A percentile compares a stretch with the other conserved stretches of the same genome.
Evolutionary conservation across 1,284 basidiomycete species (phyloP).

Genomic region (Cystobasidiaceae sp.): DNA sequence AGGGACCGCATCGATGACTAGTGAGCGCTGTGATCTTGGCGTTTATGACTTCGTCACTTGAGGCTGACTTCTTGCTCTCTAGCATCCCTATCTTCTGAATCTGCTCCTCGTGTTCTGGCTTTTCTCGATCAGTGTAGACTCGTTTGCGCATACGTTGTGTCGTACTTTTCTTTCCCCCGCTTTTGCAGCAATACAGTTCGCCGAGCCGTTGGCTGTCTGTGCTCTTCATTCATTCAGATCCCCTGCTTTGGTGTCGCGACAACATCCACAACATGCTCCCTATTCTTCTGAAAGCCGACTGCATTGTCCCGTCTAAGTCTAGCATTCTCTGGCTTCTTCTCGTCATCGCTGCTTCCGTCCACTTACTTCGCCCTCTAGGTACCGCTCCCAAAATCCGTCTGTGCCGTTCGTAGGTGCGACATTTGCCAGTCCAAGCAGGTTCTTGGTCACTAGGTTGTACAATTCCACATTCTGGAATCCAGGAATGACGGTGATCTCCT

Average conservation of each 20-base stretch:
- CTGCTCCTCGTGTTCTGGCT: slow-evolving; percentile 34
- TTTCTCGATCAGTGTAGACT: too few relatives aligned
- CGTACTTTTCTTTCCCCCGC: too few relatives aligned
- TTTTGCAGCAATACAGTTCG: too few relatives aligned
- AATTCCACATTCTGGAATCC: slow-evolving; percentile 76
- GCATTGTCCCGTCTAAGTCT: not conserved
- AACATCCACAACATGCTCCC: too few relatives aligned
- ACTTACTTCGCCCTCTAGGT: slow-evolving; percentile 47
- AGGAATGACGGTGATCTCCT: slow-evolving; percentile 68
- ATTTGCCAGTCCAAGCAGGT: not conserved
- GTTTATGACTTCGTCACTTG: not conserved
- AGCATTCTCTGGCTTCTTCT: not conserved
- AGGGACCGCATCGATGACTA: slow-evolving; percentile 72
- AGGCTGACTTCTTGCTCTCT: not conserved
- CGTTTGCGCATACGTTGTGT: too few relatives aligned
- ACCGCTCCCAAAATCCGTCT: slow-evolving; percentile 69
- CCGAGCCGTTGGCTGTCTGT: too few relatives aligned
- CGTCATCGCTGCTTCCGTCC: not conserved
- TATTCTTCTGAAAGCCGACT: too few relatives aligned
- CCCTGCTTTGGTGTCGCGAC: not conserved
- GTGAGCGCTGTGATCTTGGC: slow-evolving; percentile 1
- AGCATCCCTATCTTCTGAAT: slow-evolving; percentile 36
- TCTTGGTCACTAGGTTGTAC: slow-evolving; percentile 64
- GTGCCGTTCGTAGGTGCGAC: slow-evolving; percentile 71
- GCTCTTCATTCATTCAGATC: not conserved